Base-by-base conservation (phyloP, 108 stramenopile species). In the Cyclotella distinguenda region DNA sequence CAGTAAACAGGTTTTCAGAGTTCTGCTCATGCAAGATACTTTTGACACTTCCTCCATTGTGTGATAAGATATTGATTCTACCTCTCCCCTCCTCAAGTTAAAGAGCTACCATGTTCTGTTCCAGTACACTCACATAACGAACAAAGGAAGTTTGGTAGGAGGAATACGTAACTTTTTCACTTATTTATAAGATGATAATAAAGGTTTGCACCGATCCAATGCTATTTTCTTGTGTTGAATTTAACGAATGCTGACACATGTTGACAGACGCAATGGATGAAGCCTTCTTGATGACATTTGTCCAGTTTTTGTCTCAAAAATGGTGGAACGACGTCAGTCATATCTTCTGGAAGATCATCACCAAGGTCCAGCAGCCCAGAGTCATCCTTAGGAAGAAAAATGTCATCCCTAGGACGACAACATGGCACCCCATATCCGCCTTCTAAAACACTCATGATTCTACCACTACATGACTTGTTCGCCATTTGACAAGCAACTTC, bases 341-440 rank as follows among this genome's bases (percentile, higher is more conserved):
- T 93, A 31, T 60, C 64, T 16, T 53, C 52, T 9, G 92, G 92
- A 36, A 93, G 66, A 35, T 90, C 89, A 23, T 75, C 81, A 15
- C 92, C 92, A 40, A 93, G 66, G 26, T 93, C 78, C 27, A 89
- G 38, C 8, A 87, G 54, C 27, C 70, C 73, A 21, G 46, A 52
- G 19, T 66, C 10, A 32, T 53, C 30, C 8, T 39, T 54, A 1
- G 82, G 85, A 32, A 86, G 78, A 39, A 86, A 86, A 6, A 82
- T 32, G 52, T 79, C 72, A 31, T 60, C 62, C 45, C 70, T 64
- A 16, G 77, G 82, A 25, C 78, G 70, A 75, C 92, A 93, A 48
- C 92, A 93, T 15, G 92, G 92, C 40, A 94, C 87, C 15, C 95
- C 98, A 70, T 99, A 99, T n/a, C 98, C 98, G 8, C 98, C 98